These are phyloP conservation scores for Glycine soja DNA, from an alignment of 306 rosid species.

Conservation along the genomic window DNA sequence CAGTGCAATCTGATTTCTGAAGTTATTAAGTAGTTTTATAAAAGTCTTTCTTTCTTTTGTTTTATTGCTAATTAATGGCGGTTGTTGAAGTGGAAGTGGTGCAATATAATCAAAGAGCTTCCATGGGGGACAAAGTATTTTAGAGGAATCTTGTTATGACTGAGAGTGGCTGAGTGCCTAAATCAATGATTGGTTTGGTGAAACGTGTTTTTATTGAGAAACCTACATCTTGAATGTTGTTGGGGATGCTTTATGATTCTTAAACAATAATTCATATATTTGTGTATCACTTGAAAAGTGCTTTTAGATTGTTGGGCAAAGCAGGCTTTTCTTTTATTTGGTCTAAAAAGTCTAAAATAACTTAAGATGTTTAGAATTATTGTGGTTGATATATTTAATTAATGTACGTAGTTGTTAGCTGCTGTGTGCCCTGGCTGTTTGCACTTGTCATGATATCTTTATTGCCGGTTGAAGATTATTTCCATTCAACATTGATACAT, in stretches of 20 bases:
- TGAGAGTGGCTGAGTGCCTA: conserved; percentile 51
- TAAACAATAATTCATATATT: not conserved
- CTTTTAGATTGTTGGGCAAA: conserved; percentile 27
- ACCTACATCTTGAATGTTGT: conserved; percentile 38
- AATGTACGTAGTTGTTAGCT: conserved; percentile 15
- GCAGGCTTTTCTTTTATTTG: conserved; percentile 27
- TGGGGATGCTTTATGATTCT: conserved; percentile 36
- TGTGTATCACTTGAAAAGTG: not conserved
- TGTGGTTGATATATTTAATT: conserved; percentile 22
- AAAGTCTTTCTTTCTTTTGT: not conserved
- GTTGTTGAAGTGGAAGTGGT: conserved; percentile 49
- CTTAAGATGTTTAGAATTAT: not conserved
- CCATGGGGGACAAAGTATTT: conserved; percentile 29
- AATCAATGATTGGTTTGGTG: conserved; percentile 54
- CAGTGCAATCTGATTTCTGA: not conserved
- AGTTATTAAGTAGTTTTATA: not conserved
- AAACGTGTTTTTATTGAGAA: conserved; percentile 10
- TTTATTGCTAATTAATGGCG: not conserved
- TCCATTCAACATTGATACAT: not conserved
- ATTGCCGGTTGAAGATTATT: not conserved
- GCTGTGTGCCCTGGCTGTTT: not conserved
- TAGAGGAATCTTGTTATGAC: conserved; percentile 30
- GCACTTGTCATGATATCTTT: not conserved
- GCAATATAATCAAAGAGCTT: not conserved
- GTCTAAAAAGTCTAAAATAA: conserved; percentile 16